phyloP scores from a whole-genome alignment of 139 green algal genomes.

The Volvox africanus region DNA sequence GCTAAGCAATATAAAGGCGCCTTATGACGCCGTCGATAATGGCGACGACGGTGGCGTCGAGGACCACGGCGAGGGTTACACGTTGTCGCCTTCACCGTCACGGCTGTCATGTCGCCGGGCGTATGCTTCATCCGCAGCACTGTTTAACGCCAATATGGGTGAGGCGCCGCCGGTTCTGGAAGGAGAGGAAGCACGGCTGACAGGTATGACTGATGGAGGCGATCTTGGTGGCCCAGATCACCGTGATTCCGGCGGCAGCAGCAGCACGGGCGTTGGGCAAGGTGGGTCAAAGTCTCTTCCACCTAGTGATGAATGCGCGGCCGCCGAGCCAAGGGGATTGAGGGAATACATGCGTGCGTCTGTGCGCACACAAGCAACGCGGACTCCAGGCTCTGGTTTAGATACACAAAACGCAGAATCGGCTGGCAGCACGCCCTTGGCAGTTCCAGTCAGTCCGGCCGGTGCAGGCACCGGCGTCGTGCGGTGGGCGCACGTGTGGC shows the following conservation, averaged over 20 bases:
- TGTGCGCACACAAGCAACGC: too few species aligned
- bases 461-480: neutral
- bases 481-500: conserved; percentile 63
- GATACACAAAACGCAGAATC: neutral
- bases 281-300: too few species aligned
- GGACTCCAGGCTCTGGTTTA: too few species aligned
- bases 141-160: neutral
- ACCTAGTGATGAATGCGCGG: too few species aligned
- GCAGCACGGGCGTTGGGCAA: too few species aligned
- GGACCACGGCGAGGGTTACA: neutral
- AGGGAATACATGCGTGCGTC: too few species aligned
- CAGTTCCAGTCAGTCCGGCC: neutral
- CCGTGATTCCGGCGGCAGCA: too few species aligned
- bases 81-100: neutral
- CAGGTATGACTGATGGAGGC: too few species aligned
- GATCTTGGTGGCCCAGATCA: too few species aligned
- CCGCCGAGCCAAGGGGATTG: too few species aligned
- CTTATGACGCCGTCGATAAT: neutral
- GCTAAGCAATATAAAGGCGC: too few species aligned
- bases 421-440: neutral
- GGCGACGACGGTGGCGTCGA: neutral
- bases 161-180: neutral
- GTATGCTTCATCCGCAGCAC: conserved; percentile 10
- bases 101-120: neutral
- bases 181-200: too few species aligned